Conservation (phyloP, 495 filamentous ascomycete genomes). For the Aspergillus hancockii region DNA sequence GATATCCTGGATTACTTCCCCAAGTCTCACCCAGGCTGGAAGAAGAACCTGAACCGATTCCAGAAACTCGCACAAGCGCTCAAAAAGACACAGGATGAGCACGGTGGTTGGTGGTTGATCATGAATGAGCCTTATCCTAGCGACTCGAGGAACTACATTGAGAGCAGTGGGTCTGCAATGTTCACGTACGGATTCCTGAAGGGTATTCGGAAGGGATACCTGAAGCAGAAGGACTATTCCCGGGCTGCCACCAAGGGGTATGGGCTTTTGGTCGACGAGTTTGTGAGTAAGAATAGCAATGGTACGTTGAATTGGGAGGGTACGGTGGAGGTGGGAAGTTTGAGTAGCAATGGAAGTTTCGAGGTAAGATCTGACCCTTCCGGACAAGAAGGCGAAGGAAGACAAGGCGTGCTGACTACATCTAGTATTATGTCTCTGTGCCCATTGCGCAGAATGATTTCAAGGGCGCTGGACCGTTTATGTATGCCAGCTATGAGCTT, state of each 20-base stretch:
- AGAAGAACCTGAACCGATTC: slow-evolving; percentile 14
- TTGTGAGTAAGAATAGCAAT: slow-evolving; percentile 12
- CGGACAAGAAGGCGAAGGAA: neutral
- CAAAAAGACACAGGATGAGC: slow-evolving; percentile 11
- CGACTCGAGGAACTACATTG: slow-evolving; percentile 19
- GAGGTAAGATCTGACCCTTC: slow-evolving; percentile 15
- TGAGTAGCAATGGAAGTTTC: slow-evolving; percentile 19
- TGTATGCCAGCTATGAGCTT: slow-evolving; percentile 20
- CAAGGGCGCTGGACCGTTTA: slow-evolving; percentile 21
- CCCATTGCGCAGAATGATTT: slow-evolving; percentile 17
- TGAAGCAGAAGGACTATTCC: slow-evolving; percentile 9
- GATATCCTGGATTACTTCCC: slow-evolving; percentile 21
- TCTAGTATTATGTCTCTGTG: slow-evolving; percentile 21
- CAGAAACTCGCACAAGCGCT: slow-evolving; percentile 12
- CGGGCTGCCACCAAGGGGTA: slow-evolving; percentile 5
- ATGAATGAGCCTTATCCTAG: slow-evolving; percentile 16
- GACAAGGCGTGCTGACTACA: neutral
- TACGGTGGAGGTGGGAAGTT: slow-evolving; percentile 20
- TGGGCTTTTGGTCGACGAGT: neutral
- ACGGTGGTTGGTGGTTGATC: slow-evolving; percentile 21
- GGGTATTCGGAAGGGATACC: slow-evolving; percentile 16
- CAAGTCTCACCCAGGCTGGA: slow-evolving; percentile 10
- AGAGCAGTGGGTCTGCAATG: slow-evolving; percentile 21
- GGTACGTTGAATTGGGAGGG: slow-evolving; percentile 21
- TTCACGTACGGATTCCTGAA: slow-evolving; percentile 19